phyloP scores from a whole-genome alignment of 2,329 filamentous ascomycete genomes.

The Colletotrichum sublineola region DNA sequence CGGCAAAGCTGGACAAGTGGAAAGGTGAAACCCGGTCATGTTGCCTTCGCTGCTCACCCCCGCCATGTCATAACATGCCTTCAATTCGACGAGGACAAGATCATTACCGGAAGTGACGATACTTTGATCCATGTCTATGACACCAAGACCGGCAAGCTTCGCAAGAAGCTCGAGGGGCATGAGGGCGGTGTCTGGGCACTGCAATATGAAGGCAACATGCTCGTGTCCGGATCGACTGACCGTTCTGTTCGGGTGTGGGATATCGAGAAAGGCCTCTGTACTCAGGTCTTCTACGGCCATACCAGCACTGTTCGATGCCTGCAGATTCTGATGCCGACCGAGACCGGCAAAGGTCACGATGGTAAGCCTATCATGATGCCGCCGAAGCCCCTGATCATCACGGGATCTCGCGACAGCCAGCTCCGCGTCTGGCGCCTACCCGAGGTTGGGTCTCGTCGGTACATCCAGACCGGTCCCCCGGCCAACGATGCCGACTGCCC shows the following conservation, averaged over 20 bases:
- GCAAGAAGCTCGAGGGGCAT: constrained; percentile 88
- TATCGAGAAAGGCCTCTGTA: constrained; percentile 91
- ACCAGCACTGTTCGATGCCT: constrained; percentile 97
- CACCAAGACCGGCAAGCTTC: constrained; percentile 90
- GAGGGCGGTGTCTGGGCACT: constrained; percentile 98
- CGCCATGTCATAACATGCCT: constrained; percentile 97
- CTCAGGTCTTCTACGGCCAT: constrained; percentile 96
- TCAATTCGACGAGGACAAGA: constrained; percentile 98
- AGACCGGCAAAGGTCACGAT: constrained; percentile 78
- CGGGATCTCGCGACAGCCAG: constrained; percentile 94
- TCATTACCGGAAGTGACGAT: constrained; percentile 96
- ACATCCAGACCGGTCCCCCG: constrained; percentile 83
- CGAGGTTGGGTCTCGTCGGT: constrained; percentile 79
- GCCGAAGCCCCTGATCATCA: constrained; percentile 95
- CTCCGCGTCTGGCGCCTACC: constrained; percentile 95
- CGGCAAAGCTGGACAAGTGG: constrained; percentile 92
- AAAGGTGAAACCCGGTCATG: constrained; percentile 85
- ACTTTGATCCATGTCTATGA: constrained; percentile 98
- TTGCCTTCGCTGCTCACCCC: constrained; percentile 96
- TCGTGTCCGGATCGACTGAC: constrained; percentile 97
- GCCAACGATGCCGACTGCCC: constrained; percentile 85
- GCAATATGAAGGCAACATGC: constrained; percentile 93
- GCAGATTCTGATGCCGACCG: constrained; percentile 90
- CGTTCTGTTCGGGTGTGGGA: constrained; percentile 99
- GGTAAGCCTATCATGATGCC: constrained; percentile 89